phyloP scores from a whole-genome alignment of 2,329 filamentous ascomycete species.

The Blumeria hordei region DNA sequence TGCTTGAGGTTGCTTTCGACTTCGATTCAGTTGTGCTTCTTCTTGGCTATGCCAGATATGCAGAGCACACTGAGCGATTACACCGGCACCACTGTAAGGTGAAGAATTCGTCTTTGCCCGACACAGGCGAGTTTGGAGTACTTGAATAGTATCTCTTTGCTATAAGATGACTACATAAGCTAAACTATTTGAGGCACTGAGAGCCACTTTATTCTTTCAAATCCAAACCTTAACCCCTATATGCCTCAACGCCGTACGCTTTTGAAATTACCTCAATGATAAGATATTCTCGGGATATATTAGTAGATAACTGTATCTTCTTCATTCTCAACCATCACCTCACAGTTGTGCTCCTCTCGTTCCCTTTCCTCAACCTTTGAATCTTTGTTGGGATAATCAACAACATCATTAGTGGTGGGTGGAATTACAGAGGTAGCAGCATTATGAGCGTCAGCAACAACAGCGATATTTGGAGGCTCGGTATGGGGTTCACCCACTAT shows the following conservation, averaged over 20 bases:
- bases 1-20: too few relatives aligned
- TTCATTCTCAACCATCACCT: constrained; percentile 60
- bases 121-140: too few relatives aligned
- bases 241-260: background rate
- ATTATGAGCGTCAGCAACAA: constrained; percentile 15
- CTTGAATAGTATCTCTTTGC: too few relatives aligned
- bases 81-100: too few relatives aligned
- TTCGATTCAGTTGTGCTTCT: too few relatives aligned
- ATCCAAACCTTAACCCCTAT: background rate
- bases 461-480: constrained; percentile 17
- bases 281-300: constrained; percentile 8
- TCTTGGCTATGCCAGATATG: too few relatives aligned
- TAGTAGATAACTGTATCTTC: constrained; percentile 86
- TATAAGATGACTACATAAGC: too few relatives aligned
- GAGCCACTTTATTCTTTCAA: background rate
- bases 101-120: too few relatives aligned
- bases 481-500: constrained; percentile 22
- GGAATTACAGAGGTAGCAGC: background rate
- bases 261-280: background rate
- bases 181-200: background rate
- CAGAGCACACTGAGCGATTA: too few relatives aligned
- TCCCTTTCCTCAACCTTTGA: constrained; percentile 19
- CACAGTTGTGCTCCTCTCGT: constrained; percentile 42
- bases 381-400: constrained; percentile 10
- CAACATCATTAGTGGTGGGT: constrained; percentile 16